Conservation (phyloP, 208 protist species). For the Acanthamoeba triangularis region DNA sequence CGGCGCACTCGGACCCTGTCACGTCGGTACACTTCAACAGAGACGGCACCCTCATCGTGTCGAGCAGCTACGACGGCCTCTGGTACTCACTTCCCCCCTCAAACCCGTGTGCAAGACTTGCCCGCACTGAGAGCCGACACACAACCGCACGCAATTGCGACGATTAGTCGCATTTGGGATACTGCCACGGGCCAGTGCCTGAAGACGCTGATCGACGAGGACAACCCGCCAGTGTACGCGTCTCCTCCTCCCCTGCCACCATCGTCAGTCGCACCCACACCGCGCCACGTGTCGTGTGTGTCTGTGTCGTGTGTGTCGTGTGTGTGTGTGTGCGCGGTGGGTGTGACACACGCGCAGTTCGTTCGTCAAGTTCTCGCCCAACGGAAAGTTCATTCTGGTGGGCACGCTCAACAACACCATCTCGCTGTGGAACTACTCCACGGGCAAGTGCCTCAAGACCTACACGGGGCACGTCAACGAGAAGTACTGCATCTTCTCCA, state of each 20-base stretch:
- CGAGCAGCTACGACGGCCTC: constrained; percentile 90
- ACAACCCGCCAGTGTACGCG: constrained; percentile 85
- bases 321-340: too few relatives aligned
- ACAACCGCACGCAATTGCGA: too few relatives aligned
- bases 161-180: constrained; percentile 92
- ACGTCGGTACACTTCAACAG: constrained; percentile 92
- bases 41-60: constrained; percentile 92
- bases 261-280: background rate
- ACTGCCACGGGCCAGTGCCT: constrained; percentile 91
- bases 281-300: background rate
- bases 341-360: constrained; percentile 77
- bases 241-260: too few relatives aligned
- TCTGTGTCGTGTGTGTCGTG: background rate
- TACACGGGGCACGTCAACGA: constrained; percentile 92
- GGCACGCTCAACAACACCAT: constrained; percentile 88
- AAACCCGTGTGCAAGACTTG: background rate
- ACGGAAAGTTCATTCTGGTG: constrained; percentile 92
- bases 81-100: constrained; percentile 77
- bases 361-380: constrained; percentile 93
- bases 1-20: constrained; percentile 93
- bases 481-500: constrained; percentile 91
- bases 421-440: constrained; percentile 91
- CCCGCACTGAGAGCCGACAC: background rate
- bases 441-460: constrained; percentile 88
- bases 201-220: constrained; percentile 92